These are phyloP conservation scores for Lachnellula arida DNA, from an alignment of 2,329 filamentous ascomycete species.

Conservation along the genomic window DNA sequence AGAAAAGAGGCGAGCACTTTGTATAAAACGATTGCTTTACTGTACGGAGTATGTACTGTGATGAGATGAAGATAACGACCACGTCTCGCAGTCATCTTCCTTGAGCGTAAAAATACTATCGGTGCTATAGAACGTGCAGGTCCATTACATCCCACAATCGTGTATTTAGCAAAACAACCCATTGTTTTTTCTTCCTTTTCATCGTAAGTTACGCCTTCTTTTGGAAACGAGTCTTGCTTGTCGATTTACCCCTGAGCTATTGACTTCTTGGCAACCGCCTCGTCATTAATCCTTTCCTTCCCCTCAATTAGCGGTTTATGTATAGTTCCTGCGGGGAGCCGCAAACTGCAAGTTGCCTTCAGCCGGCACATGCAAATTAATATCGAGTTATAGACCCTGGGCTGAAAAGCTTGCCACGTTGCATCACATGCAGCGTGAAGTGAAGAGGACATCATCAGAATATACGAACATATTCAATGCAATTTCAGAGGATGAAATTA, in stretches of 20 bases:
- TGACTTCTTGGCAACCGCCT: no score
- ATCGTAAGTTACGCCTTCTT: no score
- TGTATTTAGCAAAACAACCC: no score
- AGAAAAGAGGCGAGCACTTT: no score
- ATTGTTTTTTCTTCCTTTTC: no score
- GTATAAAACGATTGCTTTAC: background rate
- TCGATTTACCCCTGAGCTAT: no score
- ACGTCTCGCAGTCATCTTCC: background rate
- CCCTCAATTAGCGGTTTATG: background rate
- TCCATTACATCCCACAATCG: no score
- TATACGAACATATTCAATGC: conserved; percentile 1
- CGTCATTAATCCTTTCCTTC: background rate
- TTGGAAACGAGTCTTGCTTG: no score
- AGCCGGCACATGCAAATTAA: conserved; percentile 2
- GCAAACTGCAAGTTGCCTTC: conserved; percentile 6
- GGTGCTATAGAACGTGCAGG: no score
- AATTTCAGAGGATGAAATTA: background rate
- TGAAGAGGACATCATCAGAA: background rate
- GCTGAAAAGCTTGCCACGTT: conserved; percentile 5
- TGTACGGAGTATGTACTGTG: background rate
- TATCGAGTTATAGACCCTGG: background rate
- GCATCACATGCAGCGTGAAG: conserved; percentile 5
- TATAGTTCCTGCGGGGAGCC: conserved; percentile 1
- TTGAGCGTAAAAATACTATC: no score
- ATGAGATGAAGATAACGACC: background rate